phyloP scores from a whole-genome alignment of 2,329 filamentous ascomycete species.

The Xylaria sp. region DNA sequence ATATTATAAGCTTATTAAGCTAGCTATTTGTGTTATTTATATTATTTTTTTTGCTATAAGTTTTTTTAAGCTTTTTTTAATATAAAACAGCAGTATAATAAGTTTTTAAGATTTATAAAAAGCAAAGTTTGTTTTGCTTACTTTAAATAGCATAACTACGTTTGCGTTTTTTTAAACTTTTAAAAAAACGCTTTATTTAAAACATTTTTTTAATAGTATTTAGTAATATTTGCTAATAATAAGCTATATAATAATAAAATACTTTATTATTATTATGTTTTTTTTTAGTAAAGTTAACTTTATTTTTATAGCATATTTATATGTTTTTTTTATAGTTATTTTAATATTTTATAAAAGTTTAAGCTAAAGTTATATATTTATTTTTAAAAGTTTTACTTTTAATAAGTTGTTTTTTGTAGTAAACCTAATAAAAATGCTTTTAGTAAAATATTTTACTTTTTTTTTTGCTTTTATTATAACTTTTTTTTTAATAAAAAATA shows the following conservation, averaged over 20 bases:
- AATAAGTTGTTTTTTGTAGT: conserved; percentile 18
- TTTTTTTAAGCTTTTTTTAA: conserved; percentile 14
- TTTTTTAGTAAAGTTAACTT: conserved; percentile 11
- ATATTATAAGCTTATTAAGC: conserved; percentile 26
- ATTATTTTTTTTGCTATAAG: conserved; percentile 21
- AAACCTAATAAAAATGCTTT: conserved; percentile 20
- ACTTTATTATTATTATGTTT: conserved; percentile 14
- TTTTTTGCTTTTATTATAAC: conserved; percentile 8
- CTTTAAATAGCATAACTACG: conserved; percentile 9
- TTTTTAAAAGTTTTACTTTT: conserved; percentile 10
- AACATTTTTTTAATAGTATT: conserved; percentile 13
- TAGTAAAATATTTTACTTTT: conserved; percentile 20
- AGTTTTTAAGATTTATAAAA: conserved; percentile 26
- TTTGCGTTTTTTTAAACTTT: conserved; percentile 19
- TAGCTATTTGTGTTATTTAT: background rate
- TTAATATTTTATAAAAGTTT: conserved; percentile 14
- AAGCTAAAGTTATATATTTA: background rate
- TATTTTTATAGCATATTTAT: conserved; percentile 17
- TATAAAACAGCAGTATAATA: conserved; percentile 19
- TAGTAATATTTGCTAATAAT: conserved; percentile 7
- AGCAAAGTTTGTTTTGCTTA: conserved; percentile 13
- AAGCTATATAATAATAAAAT: conserved; percentile 11
- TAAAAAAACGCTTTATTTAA: conserved; percentile 13
- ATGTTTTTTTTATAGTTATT: conserved; percentile 21
- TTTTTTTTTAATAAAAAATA: conserved; percentile 21